phyloP scores from a whole-genome alignment of 2,329 filamentous ascomycete species.

The Tolypocladium inflatum region DNA sequence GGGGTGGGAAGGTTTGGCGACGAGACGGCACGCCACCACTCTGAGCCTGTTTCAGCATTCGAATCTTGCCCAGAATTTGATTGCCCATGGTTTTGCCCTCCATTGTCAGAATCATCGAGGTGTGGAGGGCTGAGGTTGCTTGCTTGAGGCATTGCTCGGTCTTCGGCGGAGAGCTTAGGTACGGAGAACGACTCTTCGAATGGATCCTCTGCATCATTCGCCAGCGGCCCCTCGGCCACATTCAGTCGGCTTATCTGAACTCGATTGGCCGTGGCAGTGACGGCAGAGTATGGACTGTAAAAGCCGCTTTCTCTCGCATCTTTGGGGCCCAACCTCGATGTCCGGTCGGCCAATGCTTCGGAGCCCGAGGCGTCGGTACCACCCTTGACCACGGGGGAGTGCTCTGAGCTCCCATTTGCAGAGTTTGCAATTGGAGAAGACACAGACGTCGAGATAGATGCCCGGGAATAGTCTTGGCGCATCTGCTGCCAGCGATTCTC shows the following conservation, averaged over 20 bases:
- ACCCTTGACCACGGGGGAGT: not conserved
- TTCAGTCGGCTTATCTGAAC: conserved; percentile 1
- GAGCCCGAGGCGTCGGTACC: not conserved
- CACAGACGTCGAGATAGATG: conserved; percentile 39
- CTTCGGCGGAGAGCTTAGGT: not conserved
- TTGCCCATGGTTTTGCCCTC: not conserved
- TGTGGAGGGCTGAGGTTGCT: not conserved
- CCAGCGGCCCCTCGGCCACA: not conserved
- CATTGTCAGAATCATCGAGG: not conserved
- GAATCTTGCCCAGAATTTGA: not conserved
- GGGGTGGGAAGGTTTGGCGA: not conserved
- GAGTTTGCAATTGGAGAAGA: conserved; percentile 10
- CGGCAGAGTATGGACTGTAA: not conserved
- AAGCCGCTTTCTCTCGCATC: not conserved
- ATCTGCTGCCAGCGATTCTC: conserved; percentile 51
- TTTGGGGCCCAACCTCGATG: not conserved
- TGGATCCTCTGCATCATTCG: not conserved
- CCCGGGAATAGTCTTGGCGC: conserved; percentile 39
- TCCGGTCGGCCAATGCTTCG: not conserved
- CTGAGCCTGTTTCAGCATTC: not conserved
- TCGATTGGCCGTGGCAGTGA: not conserved
- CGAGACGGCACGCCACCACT: not conserved
- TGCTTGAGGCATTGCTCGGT: not conserved
- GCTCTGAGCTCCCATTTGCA: not conserved
- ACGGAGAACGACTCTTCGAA: not conserved